These are phyloP conservation scores for Trichophyton rubrum DNA, from an alignment of 2,329 filamentous ascomycete species.

Conservation along the genomic window DNA sequence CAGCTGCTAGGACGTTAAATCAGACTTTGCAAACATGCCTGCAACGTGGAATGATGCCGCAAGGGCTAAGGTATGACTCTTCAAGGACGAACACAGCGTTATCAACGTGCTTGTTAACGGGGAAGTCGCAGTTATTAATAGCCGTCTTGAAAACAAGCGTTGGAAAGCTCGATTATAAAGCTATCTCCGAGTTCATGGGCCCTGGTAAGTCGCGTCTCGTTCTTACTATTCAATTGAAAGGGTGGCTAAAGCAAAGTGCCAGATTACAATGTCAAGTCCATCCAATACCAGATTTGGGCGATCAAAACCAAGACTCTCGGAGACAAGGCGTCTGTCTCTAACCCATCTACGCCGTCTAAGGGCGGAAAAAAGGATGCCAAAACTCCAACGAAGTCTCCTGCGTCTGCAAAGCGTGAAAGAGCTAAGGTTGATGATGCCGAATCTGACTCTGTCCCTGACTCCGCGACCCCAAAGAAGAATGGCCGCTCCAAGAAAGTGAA, in stretches of 20 bases:
- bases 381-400: neutral
- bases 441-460: neutral
- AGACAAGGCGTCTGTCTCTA: neutral
- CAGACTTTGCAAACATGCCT: constrained; percentile 16
- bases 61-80: constrained; percentile 19
- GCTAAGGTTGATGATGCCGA: no score
- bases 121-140: constrained; percentile 15
- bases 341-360: neutral
- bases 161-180: constrained; percentile 14
- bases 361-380: neutral
- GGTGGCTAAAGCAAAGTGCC: neutral
- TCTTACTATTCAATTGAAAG: neutral
- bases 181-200: constrained; percentile 18
- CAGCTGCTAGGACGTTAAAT: neutral
- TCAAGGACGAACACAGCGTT: neutral
- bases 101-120: neutral
- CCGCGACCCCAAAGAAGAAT: neutral
- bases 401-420: neutral
- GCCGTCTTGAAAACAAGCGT: constrained; percentile 14
- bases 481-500: neutral
- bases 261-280: neutral
- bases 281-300: neutral
- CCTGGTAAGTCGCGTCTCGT: constrained; percentile 5
- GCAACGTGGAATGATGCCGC: constrained; percentile 20
- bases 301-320: neutral